phyloP scores from a whole-genome alignment of 352 stramenopile species.

The Pythium myriotylum region DNA sequence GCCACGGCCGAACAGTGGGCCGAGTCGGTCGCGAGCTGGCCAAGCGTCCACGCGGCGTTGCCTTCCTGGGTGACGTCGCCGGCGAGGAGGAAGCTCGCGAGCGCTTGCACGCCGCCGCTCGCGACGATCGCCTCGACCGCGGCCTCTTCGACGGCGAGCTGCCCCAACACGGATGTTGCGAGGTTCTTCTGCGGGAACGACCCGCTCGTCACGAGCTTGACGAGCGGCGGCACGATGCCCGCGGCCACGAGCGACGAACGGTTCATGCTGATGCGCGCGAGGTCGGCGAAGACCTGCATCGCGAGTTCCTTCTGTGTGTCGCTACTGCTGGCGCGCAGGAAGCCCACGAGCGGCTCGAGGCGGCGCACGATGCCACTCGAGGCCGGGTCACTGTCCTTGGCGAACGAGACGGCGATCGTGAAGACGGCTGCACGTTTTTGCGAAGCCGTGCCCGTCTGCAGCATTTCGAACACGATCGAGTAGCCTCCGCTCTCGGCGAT shows the following conservation, averaged over 20 bases:
- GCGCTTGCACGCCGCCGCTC: neutral
- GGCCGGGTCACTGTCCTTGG: constrained; percentile 1
- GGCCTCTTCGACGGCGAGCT: neutral
- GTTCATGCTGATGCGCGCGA: neutral
- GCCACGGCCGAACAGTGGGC: neutral
- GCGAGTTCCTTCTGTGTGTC: neutral
- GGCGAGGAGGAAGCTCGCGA: neutral
- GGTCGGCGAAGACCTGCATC: neutral
- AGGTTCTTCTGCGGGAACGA: neutral
- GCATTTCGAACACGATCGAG: neutral
- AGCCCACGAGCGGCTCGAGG: constrained; percentile 3
- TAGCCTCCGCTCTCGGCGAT: constrained; percentile 1
- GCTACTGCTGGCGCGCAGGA: neutral
- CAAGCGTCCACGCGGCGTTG: neutral
- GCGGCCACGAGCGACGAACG: neutral
- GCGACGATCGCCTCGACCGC: neutral
- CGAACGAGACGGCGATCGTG: neutral
- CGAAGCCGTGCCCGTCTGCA: neutral
- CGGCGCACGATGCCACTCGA: neutral
- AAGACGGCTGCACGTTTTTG: neutral
- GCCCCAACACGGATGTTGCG: neutral
- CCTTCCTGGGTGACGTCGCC: neutral
- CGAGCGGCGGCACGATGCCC: neutral
- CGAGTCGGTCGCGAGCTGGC: neutral
- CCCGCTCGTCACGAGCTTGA: neutral